Conservation (phyloP, 2,329 filamentous ascomycete genomes). For the Epichloe hybrida region DNA sequence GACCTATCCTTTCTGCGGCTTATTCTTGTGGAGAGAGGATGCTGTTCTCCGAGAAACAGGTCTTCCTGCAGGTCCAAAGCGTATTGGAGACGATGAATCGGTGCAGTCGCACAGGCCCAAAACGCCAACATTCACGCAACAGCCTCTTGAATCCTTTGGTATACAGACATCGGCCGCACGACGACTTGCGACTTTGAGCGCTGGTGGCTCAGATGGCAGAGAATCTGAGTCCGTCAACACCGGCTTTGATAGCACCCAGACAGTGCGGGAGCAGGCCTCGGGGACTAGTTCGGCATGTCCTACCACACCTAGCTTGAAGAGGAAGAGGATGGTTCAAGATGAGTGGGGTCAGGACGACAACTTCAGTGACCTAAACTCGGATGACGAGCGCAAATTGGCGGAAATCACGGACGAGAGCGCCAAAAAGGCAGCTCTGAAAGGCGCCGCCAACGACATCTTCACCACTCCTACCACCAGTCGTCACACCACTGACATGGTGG, state of each 20-base stretch:
- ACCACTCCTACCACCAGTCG: constrained; percentile 15
- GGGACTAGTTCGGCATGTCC: not conserved
- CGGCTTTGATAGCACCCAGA: not conserved
- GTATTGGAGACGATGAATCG: not conserved
- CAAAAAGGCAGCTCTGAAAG: constrained; percentile 8
- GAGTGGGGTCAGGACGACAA: constrained; percentile 14
- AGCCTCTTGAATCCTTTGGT: constrained; percentile 16
- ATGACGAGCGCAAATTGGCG: constrained; percentile 25
- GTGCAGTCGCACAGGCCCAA: constrained; percentile 9
- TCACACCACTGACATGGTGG: constrained; percentile 10
- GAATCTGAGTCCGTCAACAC: not conserved
- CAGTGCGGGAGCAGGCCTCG: not conserved
- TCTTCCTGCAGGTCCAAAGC: constrained; percentile 4
- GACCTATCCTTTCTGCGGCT: constrained; percentile 23
- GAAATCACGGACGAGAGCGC: constrained; percentile 23
- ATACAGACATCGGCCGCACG: constrained; percentile 13
- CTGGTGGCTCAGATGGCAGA: not conserved
- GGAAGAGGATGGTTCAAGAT: constrained; percentile 16
- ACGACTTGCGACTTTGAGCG: not conserved
- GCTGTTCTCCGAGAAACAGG: constrained; percentile 19
- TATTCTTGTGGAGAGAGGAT: constrained; percentile 32
- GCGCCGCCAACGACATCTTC: constrained; percentile 5
- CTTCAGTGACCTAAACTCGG: constrained; percentile 22
- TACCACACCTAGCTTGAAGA: constrained; percentile 12
- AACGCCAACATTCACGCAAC: constrained; percentile 17